phyloP scores from a whole-genome alignment of 305 asterid species.

The Caryopteris hybrid region DNA sequence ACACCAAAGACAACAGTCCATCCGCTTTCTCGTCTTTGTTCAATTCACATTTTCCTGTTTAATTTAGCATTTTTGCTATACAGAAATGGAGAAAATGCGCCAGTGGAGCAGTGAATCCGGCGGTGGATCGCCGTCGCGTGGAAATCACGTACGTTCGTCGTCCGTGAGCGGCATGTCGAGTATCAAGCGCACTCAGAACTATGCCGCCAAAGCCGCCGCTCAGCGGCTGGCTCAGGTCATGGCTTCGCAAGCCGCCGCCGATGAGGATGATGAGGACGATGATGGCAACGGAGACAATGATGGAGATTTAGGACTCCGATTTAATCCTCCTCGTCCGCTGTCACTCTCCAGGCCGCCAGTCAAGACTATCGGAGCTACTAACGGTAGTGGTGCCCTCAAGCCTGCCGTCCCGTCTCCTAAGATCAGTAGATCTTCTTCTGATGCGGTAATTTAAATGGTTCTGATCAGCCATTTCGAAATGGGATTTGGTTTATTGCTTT shows the following conservation, averaged over 20 bases:
- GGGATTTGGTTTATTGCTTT: background rate
- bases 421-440: constrained; percentile 86
- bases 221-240: constrained; percentile 98
- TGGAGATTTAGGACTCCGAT: constrained; percentile 64
- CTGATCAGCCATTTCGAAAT: background rate
- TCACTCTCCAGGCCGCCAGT: constrained; percentile 51
- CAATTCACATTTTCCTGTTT: constrained; percentile 20
- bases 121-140: constrained; percentile 48
- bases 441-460: constrained; percentile 51
- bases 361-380: constrained; percentile 25
- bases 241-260: constrained; percentile 83
- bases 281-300: constrained; percentile 32
- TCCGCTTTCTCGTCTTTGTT: constrained; percentile 21
- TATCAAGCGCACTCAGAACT: constrained; percentile 92
- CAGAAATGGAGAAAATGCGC: constrained; percentile 59
- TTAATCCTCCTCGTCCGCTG: constrained; percentile 66
- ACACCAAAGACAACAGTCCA: constrained; percentile 13
- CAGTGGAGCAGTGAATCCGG: constrained; percentile 82
- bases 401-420: constrained; percentile 41
- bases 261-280: constrained; percentile 59
- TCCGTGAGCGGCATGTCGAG: constrained; percentile 80
- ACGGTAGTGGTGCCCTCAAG: constrained; percentile 30
- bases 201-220: constrained; percentile 97
- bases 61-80: background rate
- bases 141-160: constrained; percentile 60